A percentile compares a stretch with the other conserved stretches of the same genome.
These are phyloP conservation scores for Plenodomus lindquistii DNA, from an alignment of 2,329 filamentous ascomycete genomes.

Conservation along the genomic window DNA sequence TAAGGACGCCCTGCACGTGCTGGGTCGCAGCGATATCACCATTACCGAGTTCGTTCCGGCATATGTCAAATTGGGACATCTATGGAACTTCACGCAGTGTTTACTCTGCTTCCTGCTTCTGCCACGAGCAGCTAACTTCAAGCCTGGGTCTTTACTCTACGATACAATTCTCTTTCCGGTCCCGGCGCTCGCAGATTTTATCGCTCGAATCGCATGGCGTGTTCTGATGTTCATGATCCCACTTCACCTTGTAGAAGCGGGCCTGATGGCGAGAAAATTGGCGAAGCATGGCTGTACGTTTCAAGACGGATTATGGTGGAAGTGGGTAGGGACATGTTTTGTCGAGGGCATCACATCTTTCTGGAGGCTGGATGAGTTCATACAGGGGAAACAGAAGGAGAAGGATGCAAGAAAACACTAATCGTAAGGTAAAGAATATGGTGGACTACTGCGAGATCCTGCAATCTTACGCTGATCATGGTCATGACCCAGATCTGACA, in stretches of 20 bases:
- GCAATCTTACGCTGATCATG: too few species aligned
- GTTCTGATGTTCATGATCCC: constrained; percentile 63
- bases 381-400: constrained; percentile 32
- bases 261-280: constrained; percentile 53
- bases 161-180: constrained; percentile 50
- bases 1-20: constrained; percentile 58
- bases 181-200: constrained; percentile 62
- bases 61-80: constrained; percentile 51
- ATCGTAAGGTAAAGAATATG: too few species aligned
- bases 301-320: constrained; percentile 55
- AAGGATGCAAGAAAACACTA: constrained; percentile 42
- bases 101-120: constrained; percentile 36
- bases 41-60: constrained; percentile 59
- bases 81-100: constrained; percentile 57
- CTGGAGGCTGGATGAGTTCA: constrained; percentile 40
- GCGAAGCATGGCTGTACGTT: constrained; percentile 56
- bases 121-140: constrained; percentile 34
- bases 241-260: constrained; percentile 69
- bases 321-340: constrained; percentile 57
- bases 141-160: constrained; percentile 38
- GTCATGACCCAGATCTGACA: too few species aligned
- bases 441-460: too few species aligned
- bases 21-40: constrained; percentile 63
- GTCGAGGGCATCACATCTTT: constrained; percentile 58
- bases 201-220: constrained; percentile 61